A percentile compares a stretch with the other conserved stretches of the same genome.
These are phyloP conservation scores for Primulina huaijiensis DNA, from an alignment of 257 asterid genomes.

Conservation along the genomic window DNA sequence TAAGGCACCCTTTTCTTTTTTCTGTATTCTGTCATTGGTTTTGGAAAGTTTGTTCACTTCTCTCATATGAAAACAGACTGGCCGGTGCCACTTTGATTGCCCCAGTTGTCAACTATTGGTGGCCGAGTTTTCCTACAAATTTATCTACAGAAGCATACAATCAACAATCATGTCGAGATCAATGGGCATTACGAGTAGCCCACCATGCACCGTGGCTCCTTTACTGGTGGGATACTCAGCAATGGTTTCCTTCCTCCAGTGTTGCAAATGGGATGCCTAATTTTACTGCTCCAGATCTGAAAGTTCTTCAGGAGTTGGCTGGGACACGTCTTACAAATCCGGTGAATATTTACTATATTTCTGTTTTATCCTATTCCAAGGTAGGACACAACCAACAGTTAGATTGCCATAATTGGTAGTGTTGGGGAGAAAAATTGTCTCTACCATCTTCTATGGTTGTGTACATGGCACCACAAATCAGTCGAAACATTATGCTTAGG, in stretches of 20 bases:
- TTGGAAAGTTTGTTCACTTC: not conserved
- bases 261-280: slow-evolving; percentile 49
- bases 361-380: not conserved
- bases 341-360: slow-evolving; percentile 33
- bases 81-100: slow-evolving; percentile 59
- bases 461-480: not conserved
- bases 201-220: slow-evolving; percentile 62
- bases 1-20: not conserved
- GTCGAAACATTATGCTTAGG: not conserved
- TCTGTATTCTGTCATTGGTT: slow-evolving; percentile 2
- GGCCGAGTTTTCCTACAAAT: slow-evolving; percentile 64
- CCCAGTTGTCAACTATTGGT: slow-evolving; percentile 76
- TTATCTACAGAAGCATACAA: slow-evolving; percentile 48
- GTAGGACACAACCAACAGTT: not conserved
- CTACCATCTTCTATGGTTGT: not conserved
- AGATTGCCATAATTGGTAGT: no score
- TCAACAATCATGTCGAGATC: slow-evolving; percentile 48
- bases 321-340: not conserved
- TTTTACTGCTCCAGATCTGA: slow-evolving; percentile 45
- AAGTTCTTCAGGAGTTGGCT: slow-evolving; percentile 31
- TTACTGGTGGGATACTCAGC: slow-evolving; percentile 82
- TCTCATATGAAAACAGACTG: slow-evolving; percentile 37
- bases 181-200: slow-evolving; percentile 69
- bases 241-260: slow-evolving; percentile 59
- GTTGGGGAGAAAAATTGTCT: no score